Evolutionary conservation across 2,329 filamentous ascomycete genomes (phyloP), one percentile per base, ranked within the genome.

Genomic region (Epichloe elymi): DNA sequence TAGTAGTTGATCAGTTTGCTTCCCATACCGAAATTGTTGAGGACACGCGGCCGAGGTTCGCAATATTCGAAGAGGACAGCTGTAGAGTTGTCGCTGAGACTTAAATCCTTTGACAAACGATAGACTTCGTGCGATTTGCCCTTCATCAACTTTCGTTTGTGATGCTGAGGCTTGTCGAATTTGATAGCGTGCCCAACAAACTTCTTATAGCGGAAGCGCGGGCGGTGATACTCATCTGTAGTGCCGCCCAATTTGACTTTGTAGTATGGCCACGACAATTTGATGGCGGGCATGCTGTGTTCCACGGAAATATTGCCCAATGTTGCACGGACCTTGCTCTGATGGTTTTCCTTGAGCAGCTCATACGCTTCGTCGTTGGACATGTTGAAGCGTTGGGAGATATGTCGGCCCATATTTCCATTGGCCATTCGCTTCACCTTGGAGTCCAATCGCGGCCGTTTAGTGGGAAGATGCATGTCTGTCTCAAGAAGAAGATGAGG

Each of bases 11-110:
- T 88, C 53, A 98, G 79, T 49, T 89, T 86, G 65, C 85, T 95
- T 49, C 90, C 90, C 93, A 98, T 98, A 57, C 91, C 93, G 61
- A 96, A 95, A 63, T 95, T 96, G 42, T 91, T 96, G 55, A 98
- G 73, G 53, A 95, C 88, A 10, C 85, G 86, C 0, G 93, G 93
- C 55, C 88, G 85, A 61, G 96, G 89, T 67, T 98, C 93, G 8
- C 88, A 94, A 65, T 98, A 98, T 67, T 98, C 93, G 36, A 97
- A 84, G 14, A 98, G 77, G 5, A 96, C 77, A 19, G 88, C 83
- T 41, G 83, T 85, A 0, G 91, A 89, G 63, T 95, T 96, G 66
- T 98, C 93, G 55, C 81, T 86, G 59, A 96, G 73, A 26, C 86
- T 88, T 17, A 98, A 74, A 59, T 95, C 86, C 62, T 85, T 88